Evolutionary conservation across 352 stramenopile genomes (phyloP).

Genomic region (Halophytophthora polymorphica): DNA sequence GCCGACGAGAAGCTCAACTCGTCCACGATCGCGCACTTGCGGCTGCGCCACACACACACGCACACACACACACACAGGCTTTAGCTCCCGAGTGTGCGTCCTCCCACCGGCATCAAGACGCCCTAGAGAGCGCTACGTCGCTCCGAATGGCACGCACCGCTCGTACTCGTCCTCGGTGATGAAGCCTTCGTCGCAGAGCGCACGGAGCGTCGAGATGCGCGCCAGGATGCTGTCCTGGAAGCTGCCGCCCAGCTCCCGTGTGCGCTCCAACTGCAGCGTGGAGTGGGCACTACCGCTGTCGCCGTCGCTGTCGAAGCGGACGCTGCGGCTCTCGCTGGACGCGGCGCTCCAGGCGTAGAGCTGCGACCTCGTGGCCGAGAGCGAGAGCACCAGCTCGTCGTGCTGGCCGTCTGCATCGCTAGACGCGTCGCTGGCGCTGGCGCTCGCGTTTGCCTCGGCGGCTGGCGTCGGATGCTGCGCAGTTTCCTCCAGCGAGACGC

Average conservation of each 20-base stretch:
- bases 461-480: not conserved
- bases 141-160: constrained; percentile 24
- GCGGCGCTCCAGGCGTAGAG: constrained; percentile 21
- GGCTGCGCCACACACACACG: constrained; percentile 24
- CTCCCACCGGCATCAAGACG: not conserved
- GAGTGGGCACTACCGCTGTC: constrained; percentile 4
- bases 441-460: constrained; percentile 4
- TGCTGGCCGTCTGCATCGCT: constrained; percentile 5
- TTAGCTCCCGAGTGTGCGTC: not conserved
- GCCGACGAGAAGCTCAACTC: constrained; percentile 59
- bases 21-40: constrained; percentile 74
- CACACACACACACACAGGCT: not conserved
- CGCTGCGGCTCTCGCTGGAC: constrained; percentile 13
- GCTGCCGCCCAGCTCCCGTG: constrained; percentile 29
- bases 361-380: constrained; percentile 8
- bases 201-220: constrained; percentile 68
- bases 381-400: not conserved
- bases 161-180: constrained; percentile 78
- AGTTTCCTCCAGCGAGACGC: not conserved
- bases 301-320: constrained; percentile 7
- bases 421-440: constrained; percentile 4
- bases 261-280: constrained; percentile 31
- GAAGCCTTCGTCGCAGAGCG: constrained; percentile 78
- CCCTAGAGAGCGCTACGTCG: no score
- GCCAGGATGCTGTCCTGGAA: constrained; percentile 58